Evolutionary conservation across 1,139 yeast genomes (phyloP), one percentile per base, ranked within the genome.

Genomic region (Zygoascus sp.): DNA sequence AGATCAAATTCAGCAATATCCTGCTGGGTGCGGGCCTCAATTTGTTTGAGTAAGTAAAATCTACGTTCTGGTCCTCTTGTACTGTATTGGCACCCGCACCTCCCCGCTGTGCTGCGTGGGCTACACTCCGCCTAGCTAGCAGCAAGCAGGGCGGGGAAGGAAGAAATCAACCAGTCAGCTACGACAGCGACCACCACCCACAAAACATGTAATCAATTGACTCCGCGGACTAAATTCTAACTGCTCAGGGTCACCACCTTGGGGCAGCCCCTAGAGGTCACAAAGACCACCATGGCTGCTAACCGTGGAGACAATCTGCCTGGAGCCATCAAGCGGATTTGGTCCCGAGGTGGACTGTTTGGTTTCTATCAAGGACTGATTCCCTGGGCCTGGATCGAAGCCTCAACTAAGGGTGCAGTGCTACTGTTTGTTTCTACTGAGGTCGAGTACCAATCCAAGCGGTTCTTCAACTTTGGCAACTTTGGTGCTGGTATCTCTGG

Each of bases 341-440:
- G 95, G 92, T 76, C 92, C 21, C 81, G 98, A 62, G 98, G 98
- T 53, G 98, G 97, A 46, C 60, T 83, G 20, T 66, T 79, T 23
- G 98, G 97, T 0, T 92, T 90, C 69, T 92, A 90, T 71, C 98
- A 92, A 66, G 98, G 98, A 21, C 75, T 92, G 65, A 90, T 92
- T 55, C 98, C 98, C 37, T 92, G 98, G 98, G 98, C 97, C 2
- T 90, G 97, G 97, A 85, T 92, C 58, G 98, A 92, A 69, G 98
- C 97, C n/a, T 85, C 96, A 19, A 92, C 98, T 40, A 92, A 92
- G 67, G 98, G 98, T 64, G 97, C 97, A 3, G 96, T 90, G n/a
- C 74, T 92, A 51, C 75, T 92, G 58, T 94, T 92, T 59, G 97
- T 90, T 21, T 83, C 95, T 44, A 81, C 95, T 30, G 98, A 92